Evolutionary conservation across 306 rosid genomes (phyloP).

Genomic region (Quercus robur): DNA sequence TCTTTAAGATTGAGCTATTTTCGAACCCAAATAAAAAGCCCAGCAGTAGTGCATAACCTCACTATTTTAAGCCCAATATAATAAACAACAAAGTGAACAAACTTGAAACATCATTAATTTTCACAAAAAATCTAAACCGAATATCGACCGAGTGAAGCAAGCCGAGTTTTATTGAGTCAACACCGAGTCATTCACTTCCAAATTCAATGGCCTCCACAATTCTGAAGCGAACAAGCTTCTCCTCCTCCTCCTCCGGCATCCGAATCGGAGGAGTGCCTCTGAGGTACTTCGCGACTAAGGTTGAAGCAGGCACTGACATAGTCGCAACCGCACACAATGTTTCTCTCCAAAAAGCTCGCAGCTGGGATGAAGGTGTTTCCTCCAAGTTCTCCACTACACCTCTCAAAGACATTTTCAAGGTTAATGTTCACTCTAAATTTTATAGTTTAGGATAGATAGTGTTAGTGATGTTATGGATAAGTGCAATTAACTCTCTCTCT

Average conservation of each 20-base stretch:
- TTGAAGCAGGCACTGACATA: slow-evolving; percentile 67
- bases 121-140: too few species aligned
- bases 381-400: slow-evolving; percentile 86
- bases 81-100: too few species aligned
- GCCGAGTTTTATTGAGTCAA: too few species aligned
- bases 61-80: too few species aligned
- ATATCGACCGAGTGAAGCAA: too few species aligned
- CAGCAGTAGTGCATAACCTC: too few species aligned
- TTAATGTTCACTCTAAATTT: neutral
- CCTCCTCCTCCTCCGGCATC: slow-evolving; percentile 31
- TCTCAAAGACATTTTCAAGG: slow-evolving; percentile 81
- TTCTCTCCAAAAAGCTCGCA: slow-evolving; percentile 91
- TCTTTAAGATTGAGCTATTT: too few species aligned
- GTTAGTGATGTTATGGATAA: too few species aligned
- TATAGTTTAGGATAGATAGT: neutral
- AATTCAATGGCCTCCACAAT: slow-evolving; percentile 54
- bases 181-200: neutral
- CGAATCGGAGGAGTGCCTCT: slow-evolving; percentile 23
- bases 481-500: too few species aligned
- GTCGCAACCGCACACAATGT: slow-evolving; percentile 65
- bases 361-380: slow-evolving; percentile 88
- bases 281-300: slow-evolving; percentile 47
- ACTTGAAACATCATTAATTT: too few species aligned
- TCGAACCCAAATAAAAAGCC: fast-evolving
- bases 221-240: slow-evolving; percentile 45